Conservation (phyloP, 352 stramenopile genomes). For the Pythium dissotocum region DNA sequence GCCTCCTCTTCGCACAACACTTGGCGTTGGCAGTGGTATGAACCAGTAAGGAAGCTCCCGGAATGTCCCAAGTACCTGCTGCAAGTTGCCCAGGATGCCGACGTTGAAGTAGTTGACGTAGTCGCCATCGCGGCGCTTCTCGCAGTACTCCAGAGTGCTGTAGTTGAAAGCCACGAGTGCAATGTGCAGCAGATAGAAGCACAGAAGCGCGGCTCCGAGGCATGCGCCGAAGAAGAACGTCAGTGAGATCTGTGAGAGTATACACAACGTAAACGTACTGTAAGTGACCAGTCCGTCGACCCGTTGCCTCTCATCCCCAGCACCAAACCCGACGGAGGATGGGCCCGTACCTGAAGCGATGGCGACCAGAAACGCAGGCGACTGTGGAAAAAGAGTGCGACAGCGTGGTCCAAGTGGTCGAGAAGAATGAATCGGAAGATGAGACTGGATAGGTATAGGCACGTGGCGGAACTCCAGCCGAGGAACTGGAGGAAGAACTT, state of each 20-base stretch:
- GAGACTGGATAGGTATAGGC: constrained; percentile 67
- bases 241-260: constrained; percentile 42
- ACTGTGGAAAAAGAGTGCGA: constrained; percentile 59
- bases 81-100: constrained; percentile 68
- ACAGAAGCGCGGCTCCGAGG: constrained; percentile 60
- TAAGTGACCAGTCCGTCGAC: too few relatives aligned
- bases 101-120: constrained; percentile 85
- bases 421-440: constrained; percentile 65
- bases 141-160: constrained; percentile 87
- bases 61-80: constrained; percentile 75
- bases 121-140: constrained; percentile 76
- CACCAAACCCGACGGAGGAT: not conserved
- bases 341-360: constrained; percentile 50
- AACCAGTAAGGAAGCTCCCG: constrained; percentile 70
- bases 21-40: constrained; percentile 62
- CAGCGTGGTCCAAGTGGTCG: constrained; percentile 51
- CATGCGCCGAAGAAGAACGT: constrained; percentile 76
- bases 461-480: constrained; percentile 66
- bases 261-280: not conserved
- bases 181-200: constrained; percentile 81
- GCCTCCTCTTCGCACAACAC: constrained; percentile 41
- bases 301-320: too few relatives aligned
- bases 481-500: constrained; percentile 90
- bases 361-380: constrained; percentile 53
- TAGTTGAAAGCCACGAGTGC: constrained; percentile 70